Base-by-base conservation (phyloP, 177 flowering plant genomes). In the Tripterygium wilfordii region DNA sequence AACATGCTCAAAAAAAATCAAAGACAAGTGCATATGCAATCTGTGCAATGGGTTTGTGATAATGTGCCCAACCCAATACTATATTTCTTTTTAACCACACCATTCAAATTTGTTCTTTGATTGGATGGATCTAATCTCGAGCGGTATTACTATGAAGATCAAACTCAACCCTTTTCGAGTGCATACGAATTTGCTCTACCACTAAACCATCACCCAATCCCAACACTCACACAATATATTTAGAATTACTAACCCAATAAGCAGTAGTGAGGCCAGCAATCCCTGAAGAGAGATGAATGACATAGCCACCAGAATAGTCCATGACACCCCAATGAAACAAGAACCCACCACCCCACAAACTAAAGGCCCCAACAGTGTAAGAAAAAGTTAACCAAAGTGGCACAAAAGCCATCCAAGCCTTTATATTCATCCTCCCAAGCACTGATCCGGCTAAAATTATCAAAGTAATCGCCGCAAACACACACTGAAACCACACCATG, bases 251-350 rank as follows among this genome's bases (percentile, higher is more conserved):
- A 16, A 56, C 60, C 60, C 60, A 56, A 26, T n/a, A 56, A 33
- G 60, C 60, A 14, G 60, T 30, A 17, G 60, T 56, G 18, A 56
- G 8, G 28, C 60, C 60, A 8, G 48, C 60, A 49, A 56, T 56
- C 27, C 60, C 60, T 13, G 60, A 56, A 19, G 60, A 56, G 18
- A 56, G 60, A 33, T 56, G 60, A 33, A 56, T 56, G 29, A 56
- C 60, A 20, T 56, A 56, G 10, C 60, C 60, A 26, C 60, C 60
- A 19, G 60, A 56, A 4, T 56, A 56, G 23, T 56, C 60, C 48
- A 56, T 56, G n/a, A 56, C 60, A 5, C 60, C 60, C 60, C 53
- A 56, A 12, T 56, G 60, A 49, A 56, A 56, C 40, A 56, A 35
- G 48, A 56, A 56, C 2, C 60, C 60, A 17, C 60, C 60, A n/a